Conservation (phyloP, 2,329 filamentous ascomycete genomes). For the Sclerotinia borealis region DNA sequence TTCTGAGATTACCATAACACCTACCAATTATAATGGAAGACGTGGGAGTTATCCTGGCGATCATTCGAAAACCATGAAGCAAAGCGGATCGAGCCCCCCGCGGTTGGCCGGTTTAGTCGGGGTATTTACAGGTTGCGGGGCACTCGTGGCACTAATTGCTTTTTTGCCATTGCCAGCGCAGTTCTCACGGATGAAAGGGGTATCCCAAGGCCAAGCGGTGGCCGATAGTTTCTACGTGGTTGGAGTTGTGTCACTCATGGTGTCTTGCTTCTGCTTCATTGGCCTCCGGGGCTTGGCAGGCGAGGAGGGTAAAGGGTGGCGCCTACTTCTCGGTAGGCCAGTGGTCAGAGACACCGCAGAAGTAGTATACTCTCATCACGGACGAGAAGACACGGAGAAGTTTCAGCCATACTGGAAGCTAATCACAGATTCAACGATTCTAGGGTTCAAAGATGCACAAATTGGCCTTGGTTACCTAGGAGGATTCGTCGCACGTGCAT, state of each 20-base stretch:
- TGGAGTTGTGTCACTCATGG: slow-evolving; percentile 60
- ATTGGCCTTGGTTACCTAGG: slow-evolving; percentile 87
- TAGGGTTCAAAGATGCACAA: slow-evolving; percentile 69
- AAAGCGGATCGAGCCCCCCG: slow-evolving; percentile 41
- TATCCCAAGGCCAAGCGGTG: slow-evolving; percentile 68
- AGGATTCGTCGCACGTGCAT: slow-evolving; percentile 90
- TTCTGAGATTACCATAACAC: slow-evolving; percentile 71
- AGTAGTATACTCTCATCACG: not conserved
- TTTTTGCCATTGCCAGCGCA: slow-evolving; percentile 84
- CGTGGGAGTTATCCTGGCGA: slow-evolving; percentile 7
- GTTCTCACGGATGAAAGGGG: slow-evolving; percentile 65
- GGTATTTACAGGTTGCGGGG: slow-evolving; percentile 86
- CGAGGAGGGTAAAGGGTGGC: slow-evolving; percentile 72
- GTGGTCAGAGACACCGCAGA: slow-evolving; percentile 16
- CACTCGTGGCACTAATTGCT: slow-evolving; percentile 71
- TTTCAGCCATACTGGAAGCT: slow-evolving; percentile 54
- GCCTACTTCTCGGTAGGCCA: slow-evolving; percentile 43
- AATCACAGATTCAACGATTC: slow-evolving; percentile 54
- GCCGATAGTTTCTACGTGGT: slow-evolving; percentile 86
- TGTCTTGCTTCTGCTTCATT: slow-evolving; percentile 70
- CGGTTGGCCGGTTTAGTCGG: slow-evolving; percentile 84
- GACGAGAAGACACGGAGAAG: slow-evolving; percentile 6
- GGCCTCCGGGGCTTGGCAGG: slow-evolving; percentile 65
- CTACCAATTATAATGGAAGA: slow-evolving; percentile 42
- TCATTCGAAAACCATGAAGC: slow-evolving; percentile 15